Conservation (phyloP, 116 monocot species). For the Cymodocea nodosa region DNA sequence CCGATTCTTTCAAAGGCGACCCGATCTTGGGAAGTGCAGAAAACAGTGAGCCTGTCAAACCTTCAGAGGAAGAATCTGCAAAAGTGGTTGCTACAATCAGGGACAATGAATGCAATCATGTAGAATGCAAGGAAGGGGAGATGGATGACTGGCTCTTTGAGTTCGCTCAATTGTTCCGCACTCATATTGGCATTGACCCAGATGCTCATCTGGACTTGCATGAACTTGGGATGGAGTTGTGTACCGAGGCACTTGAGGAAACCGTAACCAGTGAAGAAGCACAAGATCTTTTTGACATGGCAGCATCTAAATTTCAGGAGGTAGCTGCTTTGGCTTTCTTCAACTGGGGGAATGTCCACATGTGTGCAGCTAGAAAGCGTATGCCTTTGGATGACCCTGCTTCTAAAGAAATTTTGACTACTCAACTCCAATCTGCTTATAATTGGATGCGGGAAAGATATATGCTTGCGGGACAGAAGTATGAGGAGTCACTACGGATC, state of each 20-base stretch:
- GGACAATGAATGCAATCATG: constrained; percentile 51
- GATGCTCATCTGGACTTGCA: constrained; percentile 96
- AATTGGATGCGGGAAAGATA: constrained; percentile 88
- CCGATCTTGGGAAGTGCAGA: constrained; percentile 6
- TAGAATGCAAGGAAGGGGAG: constrained; percentile 84
- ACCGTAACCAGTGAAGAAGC: constrained; percentile 84
- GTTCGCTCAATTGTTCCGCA: constrained; percentile 90
- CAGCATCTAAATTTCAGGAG: constrained; percentile 95
- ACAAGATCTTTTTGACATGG: constrained; percentile 74
- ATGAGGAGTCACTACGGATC: constrained; percentile 72
- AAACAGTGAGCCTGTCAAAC: background rate
- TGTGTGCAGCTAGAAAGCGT: constrained; percentile 93
- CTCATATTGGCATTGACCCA: constrained; percentile 90
- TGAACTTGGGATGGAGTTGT: constrained; percentile 96
- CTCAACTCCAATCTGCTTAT: constrained; percentile 70
- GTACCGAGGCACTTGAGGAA: constrained; percentile 93
- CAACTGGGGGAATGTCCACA: constrained; percentile 99
- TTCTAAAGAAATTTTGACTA: constrained; percentile 41
- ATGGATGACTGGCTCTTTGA: constrained; percentile 96
- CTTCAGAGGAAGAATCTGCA: constrained; percentile 11
- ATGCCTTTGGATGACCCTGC: constrained; percentile 76
- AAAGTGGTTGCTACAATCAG: constrained; percentile 22
- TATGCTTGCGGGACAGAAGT: constrained; percentile 75
- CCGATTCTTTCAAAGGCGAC: constrained; percentile 15
- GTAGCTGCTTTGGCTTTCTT: constrained; percentile 96